Conservation (phyloP, 2,329 filamentous ascomycete species). For the Fusarium keratoplasticum region DNA sequence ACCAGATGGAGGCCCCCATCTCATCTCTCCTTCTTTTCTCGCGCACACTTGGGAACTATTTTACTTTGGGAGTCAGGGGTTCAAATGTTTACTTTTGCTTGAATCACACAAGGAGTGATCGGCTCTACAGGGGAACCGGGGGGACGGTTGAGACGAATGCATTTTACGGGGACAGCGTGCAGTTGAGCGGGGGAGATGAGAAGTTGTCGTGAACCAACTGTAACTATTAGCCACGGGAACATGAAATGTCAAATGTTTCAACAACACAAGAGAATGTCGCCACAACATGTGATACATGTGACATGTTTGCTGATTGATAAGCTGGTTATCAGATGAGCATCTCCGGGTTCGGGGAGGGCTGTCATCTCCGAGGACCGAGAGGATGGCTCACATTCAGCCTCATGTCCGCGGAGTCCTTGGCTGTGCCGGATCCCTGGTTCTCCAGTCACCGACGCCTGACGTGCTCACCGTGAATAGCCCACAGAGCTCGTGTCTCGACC, state of each 20-base stretch:
- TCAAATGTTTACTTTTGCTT: slow-evolving; percentile 34
- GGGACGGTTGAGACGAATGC: slow-evolving; percentile 6
- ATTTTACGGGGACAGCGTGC: slow-evolving; percentile 5
- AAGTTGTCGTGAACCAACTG: slow-evolving; percentile 30
- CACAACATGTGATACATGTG: not conserved
- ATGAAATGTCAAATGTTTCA: slow-evolving; percentile 32
- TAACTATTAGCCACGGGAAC: slow-evolving; percentile 30
- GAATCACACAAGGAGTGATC: slow-evolving; percentile 21
- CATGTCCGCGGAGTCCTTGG: not conserved
- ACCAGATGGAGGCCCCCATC: slow-evolving; percentile 23
- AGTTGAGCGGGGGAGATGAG: slow-evolving; percentile 1
- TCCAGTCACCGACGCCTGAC: not conserved
- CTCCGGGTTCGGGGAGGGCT: not conserved
- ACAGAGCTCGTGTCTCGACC: not conserved
- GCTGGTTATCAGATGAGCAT: slow-evolving; percentile 6
- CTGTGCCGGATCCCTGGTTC: not conserved
- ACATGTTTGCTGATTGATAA: slow-evolving; percentile 16
- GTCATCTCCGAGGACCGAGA: slow-evolving; percentile 7
- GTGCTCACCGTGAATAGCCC: not conserved
- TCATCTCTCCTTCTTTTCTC: slow-evolving; percentile 26
- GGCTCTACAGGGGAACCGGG: slow-evolving; percentile 16
- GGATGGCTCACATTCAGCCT: not conserved
- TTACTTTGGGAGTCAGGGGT: slow-evolving; percentile 42
- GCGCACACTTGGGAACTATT: slow-evolving; percentile 27
- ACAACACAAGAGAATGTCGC: not conserved